Evolutionary conservation across 139 green algal genomes (phyloP).

Genomic region (Tetradesmus lagerheimii): DNA sequence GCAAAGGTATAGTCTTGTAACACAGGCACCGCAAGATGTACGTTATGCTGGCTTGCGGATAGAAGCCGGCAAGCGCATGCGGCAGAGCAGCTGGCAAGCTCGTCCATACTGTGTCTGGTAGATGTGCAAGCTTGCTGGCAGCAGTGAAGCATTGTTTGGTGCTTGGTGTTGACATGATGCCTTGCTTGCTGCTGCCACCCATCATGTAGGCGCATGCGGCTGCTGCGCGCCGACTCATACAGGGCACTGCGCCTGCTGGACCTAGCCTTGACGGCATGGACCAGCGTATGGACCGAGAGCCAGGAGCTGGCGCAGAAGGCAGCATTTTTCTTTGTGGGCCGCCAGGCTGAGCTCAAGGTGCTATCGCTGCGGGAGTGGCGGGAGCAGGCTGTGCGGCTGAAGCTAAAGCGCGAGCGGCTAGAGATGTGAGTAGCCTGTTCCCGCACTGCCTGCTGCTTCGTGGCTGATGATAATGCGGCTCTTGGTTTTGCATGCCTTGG

Average conservation of each 20-base stretch:
- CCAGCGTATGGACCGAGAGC: conserved; percentile 36
- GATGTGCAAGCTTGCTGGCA: too few relatives aligned
- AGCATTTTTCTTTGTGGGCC: background rate
- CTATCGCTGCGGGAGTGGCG: conserved; percentile 20
- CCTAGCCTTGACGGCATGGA: conserved; percentile 33
- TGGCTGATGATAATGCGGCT: background rate
- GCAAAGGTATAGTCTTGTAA: too few relatives aligned
- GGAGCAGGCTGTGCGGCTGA: background rate
- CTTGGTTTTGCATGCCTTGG: too few relatives aligned
- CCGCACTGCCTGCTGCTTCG: background rate
- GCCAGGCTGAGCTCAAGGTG: conserved; percentile 18
- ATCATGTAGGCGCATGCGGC: conserved; percentile 16
- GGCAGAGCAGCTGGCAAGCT: background rate
- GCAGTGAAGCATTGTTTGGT: background rate
- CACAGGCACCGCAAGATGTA: too few relatives aligned
- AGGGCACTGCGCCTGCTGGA: conserved; percentile 36
- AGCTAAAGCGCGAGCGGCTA: conserved; percentile 28
- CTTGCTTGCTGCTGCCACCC: background rate
- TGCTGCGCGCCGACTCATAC: conserved; percentile 41
- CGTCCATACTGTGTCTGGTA: background rate
- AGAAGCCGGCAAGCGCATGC: background rate
- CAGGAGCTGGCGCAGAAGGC: conserved; percentile 46
- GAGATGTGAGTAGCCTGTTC: conserved; percentile 44
- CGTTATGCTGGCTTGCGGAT: too few relatives aligned
- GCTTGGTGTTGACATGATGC: background rate